A percentile compares a stretch with the other conserved stretches of the same genome.
phyloP scores from a whole-genome alignment of 2,329 filamentous ascomycete species.

The Fusarium bulbicola region DNA sequence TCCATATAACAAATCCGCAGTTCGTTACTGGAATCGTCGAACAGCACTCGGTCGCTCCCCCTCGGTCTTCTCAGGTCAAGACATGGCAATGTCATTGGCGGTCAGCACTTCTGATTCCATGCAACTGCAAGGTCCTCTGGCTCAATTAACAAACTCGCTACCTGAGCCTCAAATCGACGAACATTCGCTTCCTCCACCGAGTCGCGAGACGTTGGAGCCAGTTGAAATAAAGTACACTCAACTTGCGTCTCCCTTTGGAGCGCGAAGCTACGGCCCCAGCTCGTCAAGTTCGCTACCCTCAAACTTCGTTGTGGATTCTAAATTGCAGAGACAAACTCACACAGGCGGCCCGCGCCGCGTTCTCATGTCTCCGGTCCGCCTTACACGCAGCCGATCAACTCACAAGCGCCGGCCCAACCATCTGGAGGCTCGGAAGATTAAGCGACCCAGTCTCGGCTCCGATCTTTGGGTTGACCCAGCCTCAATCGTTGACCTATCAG shows the following conservation, averaged over 20 bases:
- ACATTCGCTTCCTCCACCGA: slow-evolving; percentile 32
- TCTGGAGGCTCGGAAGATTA: slow-evolving; percentile 58
- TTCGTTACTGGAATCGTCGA: slow-evolving; percentile 59
- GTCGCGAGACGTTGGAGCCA: slow-evolving; percentile 36
- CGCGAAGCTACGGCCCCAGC: slow-evolving; percentile 70
- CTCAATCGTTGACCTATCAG: slow-evolving; percentile 35
- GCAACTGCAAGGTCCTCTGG: slow-evolving; percentile 69
- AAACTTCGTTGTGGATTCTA: slow-evolving; percentile 45
- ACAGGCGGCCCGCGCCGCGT: slow-evolving; percentile 60
- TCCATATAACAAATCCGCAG: slow-evolving; percentile 62
- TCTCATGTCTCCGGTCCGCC: slow-evolving; percentile 63
- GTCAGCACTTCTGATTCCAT: slow-evolving; percentile 72
- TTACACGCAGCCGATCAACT: slow-evolving; percentile 61
- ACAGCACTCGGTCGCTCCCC: slow-evolving; percentile 56
- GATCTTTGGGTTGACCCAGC: slow-evolving; percentile 63
- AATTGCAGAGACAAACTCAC: slow-evolving; percentile 55
- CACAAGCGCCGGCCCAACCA: slow-evolving; percentile 65
- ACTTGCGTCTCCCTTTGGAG: slow-evolving; percentile 64
- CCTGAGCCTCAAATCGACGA: slow-evolving; percentile 34
- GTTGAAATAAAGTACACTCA: slow-evolving; percentile 45
- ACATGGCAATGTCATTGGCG: slow-evolving; percentile 70
- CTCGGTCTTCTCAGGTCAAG: slow-evolving; percentile 65
- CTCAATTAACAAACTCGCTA: slow-evolving; percentile 63
- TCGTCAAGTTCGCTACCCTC: slow-evolving; percentile 61
- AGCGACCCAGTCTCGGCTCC: slow-evolving; percentile 63